Evolutionary conservation across 73 alveolate genomes (phyloP).

Genomic region (Paramecium sonneborni): DNA sequence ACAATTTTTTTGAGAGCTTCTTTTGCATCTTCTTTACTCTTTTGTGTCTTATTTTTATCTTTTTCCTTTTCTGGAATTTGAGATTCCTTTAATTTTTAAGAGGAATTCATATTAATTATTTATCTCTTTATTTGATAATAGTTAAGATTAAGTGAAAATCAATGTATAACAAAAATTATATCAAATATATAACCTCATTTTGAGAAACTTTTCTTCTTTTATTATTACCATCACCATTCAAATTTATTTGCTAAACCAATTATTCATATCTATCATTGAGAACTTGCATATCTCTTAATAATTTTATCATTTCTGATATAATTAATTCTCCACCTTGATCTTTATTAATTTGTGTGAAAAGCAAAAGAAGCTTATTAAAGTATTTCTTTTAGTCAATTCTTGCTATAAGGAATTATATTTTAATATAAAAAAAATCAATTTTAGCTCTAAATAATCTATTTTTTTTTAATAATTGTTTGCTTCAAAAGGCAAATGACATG

Average conservation of each 20-base stretch:
- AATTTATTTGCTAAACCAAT: not conserved
- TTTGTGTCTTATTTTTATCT: not conserved
- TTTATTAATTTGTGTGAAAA: slow-evolving; percentile 8
- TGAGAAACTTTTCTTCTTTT: not conserved
- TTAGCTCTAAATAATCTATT: slow-evolving; percentile 2
- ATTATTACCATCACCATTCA: slow-evolving; percentile 35
- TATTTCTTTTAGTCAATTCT: slow-evolving; percentile 46
- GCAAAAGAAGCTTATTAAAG: not conserved
- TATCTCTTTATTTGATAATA: not conserved
- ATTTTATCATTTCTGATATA: not conserved
- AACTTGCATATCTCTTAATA: slow-evolving; percentile 11
- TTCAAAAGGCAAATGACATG: slow-evolving; percentile 20
- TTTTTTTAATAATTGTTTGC: not conserved
- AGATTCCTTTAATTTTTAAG: slow-evolving; percentile 4
- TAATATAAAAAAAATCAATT: not conserved
- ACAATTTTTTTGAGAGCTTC: not conserved
- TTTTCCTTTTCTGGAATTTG: not conserved
- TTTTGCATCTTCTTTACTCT: not conserved
- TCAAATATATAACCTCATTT: not conserved
- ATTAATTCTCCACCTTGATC: slow-evolving; percentile 56
- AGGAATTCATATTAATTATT: not conserved
- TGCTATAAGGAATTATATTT: slow-evolving; percentile 47
- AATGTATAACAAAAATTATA: not conserved
- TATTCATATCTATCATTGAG: not conserved
- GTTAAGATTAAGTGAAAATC: not conserved